A percentile compares a stretch with the other conserved stretches of the same genome.
phyloP scores from a whole-genome alignment of 805 yeast species.

The Candida anglica region DNA sequence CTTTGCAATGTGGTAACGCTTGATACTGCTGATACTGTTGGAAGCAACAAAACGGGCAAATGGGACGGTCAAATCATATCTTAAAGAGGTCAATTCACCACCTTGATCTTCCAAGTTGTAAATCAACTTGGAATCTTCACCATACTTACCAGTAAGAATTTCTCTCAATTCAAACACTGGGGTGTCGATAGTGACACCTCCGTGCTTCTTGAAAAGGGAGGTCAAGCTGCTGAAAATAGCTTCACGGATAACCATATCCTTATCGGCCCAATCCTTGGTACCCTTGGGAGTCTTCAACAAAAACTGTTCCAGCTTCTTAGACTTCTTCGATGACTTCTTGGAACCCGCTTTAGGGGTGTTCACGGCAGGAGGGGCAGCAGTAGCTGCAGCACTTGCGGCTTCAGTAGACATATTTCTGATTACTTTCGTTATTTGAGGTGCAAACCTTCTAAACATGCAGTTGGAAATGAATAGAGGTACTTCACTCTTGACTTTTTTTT shows the following conservation, averaged over 20 bases:
- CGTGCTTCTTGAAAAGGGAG: slow-evolving; percentile 83
- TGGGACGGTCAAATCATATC: slow-evolving; percentile 97
- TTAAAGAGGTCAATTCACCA: slow-evolving; percentile 91
- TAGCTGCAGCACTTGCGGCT: slow-evolving; percentile 8
- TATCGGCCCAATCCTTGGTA: slow-evolving; percentile 96
- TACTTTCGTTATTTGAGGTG: slow-evolving; percentile 4
- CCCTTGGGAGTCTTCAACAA: slow-evolving; percentile 95
- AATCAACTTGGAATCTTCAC: slow-evolving; percentile 96
- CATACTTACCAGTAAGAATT: slow-evolving; percentile 94
- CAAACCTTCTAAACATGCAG: slow-evolving; percentile 13
- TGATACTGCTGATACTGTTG: slow-evolving; percentile 86
- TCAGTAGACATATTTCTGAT: slow-evolving; percentile 20
- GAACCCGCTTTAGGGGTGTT: slow-evolving; percentile 6
- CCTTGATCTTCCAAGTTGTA: slow-evolving; percentile 98
- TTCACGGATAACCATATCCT: slow-evolving; percentile 93
- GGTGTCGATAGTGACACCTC: slow-evolving; percentile 97
- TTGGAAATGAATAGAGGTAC: background rate
- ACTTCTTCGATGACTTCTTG: slow-evolving; percentile 22
- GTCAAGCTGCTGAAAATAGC: slow-evolving; percentile 76
- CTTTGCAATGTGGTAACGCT: slow-evolving; percentile 95
- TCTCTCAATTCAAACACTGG: slow-evolving; percentile 97
- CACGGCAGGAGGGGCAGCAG: slow-evolving; percentile 7
- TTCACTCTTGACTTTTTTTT: too few relatives aligned
- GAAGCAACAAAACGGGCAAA: slow-evolving; percentile 96
- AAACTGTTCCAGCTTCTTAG: slow-evolving; percentile 53